Evolutionary conservation across 805 yeast genomes (phyloP).

Genomic region (Candida pseudofarinosa): DNA sequence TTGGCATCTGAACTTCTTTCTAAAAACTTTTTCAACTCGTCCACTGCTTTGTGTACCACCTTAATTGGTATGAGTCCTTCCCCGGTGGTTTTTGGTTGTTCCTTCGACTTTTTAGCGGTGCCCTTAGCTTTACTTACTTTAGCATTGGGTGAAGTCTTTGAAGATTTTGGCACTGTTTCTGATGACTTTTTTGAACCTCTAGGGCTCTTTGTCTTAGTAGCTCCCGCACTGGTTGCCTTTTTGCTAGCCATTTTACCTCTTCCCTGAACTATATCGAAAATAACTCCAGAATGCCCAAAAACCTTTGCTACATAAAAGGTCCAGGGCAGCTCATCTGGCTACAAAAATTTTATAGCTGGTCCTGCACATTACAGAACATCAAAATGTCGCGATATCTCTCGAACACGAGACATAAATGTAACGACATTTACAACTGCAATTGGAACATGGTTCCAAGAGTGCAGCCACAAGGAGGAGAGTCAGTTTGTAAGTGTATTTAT

Average conservation of each 20-base stretch:
- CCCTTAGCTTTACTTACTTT: constrained; percentile 9
- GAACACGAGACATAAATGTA: too few relatives aligned
- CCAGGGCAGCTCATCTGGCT: neutral
- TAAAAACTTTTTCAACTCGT: constrained; percentile 62
- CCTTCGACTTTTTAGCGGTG: constrained; percentile 25
- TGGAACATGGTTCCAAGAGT: too few relatives aligned
- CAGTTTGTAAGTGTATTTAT: too few relatives aligned
- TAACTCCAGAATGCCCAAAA: neutral
- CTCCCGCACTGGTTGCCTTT: constrained; percentile 24
- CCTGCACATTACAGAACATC: neutral
- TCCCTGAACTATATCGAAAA: neutral
- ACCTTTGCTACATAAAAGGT: neutral
- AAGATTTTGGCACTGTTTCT: constrained; percentile 10
- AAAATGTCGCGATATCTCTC: neutral
- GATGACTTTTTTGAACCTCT: constrained; percentile 17
- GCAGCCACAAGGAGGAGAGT: too few relatives aligned
- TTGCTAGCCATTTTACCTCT: constrained; percentile 25
- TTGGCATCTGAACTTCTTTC: constrained; percentile 25
- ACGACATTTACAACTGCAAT: too few relatives aligned
- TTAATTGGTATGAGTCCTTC: constrained; percentile 14
- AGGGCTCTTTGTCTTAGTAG: constrained; percentile 24
- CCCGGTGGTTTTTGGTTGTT: constrained; percentile 17
- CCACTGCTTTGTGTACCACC: constrained; percentile 46
- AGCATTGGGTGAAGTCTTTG: constrained; percentile 21
- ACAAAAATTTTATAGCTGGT: neutral